Conservation (phyloP, 768 basidiomycete genomes). For the Boletus barrowsii region DNA sequence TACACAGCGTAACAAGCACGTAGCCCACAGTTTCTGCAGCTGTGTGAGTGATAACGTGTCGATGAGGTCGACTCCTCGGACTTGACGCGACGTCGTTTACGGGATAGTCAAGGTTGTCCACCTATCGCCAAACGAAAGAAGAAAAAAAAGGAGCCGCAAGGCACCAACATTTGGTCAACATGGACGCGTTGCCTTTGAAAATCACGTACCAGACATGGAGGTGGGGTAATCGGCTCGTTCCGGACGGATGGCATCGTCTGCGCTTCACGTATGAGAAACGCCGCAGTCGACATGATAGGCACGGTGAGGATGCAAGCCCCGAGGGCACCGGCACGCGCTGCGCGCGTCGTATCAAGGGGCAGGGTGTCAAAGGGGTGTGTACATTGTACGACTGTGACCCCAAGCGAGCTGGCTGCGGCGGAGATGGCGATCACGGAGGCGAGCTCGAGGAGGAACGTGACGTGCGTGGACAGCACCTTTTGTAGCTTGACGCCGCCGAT, state of each 20-base stretch:
- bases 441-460: constrained; percentile 9
- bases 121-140: background rate
- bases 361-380: background rate
- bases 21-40: constrained; percentile 11
- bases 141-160: background rate
- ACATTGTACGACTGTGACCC: constrained; percentile 1
- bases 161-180: background rate
- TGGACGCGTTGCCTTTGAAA: background rate
- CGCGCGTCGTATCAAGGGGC: constrained; percentile 7
- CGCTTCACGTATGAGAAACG: background rate
- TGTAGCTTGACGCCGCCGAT: background rate
- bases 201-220: constrained; percentile 6
- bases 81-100: background rate
- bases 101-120: background rate
- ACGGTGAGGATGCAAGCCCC: constrained; percentile 9
- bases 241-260: constrained; percentile 1
- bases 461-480: background rate
- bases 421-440: constrained; percentile 5
- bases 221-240: background rate
- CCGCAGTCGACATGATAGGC: constrained; percentile 8
- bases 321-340: constrained; percentile 14
- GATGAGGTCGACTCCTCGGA: background rate
- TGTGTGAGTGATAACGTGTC: constrained; percentile 5
- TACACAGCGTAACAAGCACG: constrained; percentile 13
- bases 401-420: constrained; percentile 13